A percentile compares a stretch with the other conserved stretches of the same genome.
phyloP scores from a whole-genome alignment of 495 filamentous ascomycete genomes.

The Neohortaea acidophila region DNA sequence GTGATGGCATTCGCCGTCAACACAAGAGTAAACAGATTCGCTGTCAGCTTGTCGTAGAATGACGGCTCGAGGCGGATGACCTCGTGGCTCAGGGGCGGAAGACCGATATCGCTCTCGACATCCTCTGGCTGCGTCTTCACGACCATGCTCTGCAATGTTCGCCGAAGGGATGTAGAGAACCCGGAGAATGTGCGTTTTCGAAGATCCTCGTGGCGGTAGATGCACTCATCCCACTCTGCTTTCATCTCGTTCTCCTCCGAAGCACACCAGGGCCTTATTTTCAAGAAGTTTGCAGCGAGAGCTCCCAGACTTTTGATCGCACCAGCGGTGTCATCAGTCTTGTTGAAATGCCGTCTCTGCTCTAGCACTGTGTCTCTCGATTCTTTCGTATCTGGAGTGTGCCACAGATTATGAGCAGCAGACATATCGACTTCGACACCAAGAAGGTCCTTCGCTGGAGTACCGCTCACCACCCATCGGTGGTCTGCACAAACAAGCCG shows the following conservation, averaged over 20 bases:
- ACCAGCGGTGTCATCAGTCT: constrained; percentile 16
- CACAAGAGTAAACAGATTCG: constrained; percentile 71
- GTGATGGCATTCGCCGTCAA: constrained; percentile 77
- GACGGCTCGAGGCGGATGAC: constrained; percentile 63
- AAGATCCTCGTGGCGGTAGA: constrained; percentile 46
- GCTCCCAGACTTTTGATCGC: constrained; percentile 51
- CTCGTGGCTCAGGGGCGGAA: constrained; percentile 57
- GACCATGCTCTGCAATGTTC: constrained; percentile 59
- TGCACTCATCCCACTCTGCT: constrained; percentile 57
- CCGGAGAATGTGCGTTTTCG: constrained; percentile 31
- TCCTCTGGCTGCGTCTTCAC: constrained; percentile 63
- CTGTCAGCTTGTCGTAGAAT: constrained; percentile 65
- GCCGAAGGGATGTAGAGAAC: constrained; percentile 42
- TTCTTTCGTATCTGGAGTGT: constrained; percentile 18
- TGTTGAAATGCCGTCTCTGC: constrained; percentile 20
- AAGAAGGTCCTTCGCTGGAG: constrained; percentile 66
- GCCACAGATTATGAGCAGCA: constrained; percentile 18
- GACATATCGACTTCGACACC: constrained; percentile 54
- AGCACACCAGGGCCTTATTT: constrained; percentile 62
- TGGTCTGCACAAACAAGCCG: constrained; percentile 50
- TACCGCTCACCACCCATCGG: constrained; percentile 84
- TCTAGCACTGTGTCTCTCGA: constrained; percentile 19
- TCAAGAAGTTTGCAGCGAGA: constrained; percentile 59
- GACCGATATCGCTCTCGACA: constrained; percentile 43
- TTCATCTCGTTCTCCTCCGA: constrained; percentile 30